phyloP scores from a whole-genome alignment of 768 basidiomycete species.

The Rickenella mellea region DNA sequence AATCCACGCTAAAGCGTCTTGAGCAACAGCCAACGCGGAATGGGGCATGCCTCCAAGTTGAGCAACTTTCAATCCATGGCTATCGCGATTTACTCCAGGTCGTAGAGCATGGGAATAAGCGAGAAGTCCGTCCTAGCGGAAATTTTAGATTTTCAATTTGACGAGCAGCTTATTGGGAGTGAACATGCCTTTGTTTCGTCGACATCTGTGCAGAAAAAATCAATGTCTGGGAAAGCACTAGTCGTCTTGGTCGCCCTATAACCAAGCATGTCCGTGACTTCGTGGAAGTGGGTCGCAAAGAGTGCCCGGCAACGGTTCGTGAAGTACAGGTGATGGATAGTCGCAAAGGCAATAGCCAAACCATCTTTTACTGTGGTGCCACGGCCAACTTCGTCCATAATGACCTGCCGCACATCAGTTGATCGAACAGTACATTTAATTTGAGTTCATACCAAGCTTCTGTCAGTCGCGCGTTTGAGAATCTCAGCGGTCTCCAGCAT shows the following conservation, averaged over 20 bases:
- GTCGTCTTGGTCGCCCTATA: constrained; percentile 35
- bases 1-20: constrained; percentile 37
- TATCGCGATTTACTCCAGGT: constrained; percentile 82
- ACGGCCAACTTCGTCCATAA: constrained; percentile 99
- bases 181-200: constrained; percentile 61
- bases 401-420: constrained; percentile 48
- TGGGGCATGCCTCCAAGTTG: constrained; percentile 77
- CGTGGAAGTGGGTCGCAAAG: constrained; percentile 99
- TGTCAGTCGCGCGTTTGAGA: constrained; percentile 69
- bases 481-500: constrained; percentile 94
- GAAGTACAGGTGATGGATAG: constrained; percentile 70
- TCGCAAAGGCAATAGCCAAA: constrained; percentile 86
- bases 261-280: constrained; percentile 78
- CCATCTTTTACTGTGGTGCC: constrained; percentile 92
- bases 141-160: background rate
- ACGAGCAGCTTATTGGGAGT: background rate
- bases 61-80: constrained; percentile 87
- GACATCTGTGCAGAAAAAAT: constrained; percentile 86
- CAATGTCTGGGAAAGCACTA: constrained; percentile 49
- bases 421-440: background rate
- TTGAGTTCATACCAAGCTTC: constrained; percentile 58
- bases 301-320: constrained; percentile 73
- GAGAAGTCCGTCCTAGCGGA: constrained; percentile 59
- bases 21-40: constrained; percentile 50
- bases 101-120: constrained; percentile 74